These are phyloP conservation scores for Sordariomycetes sp. DNA, from an alignment of 2,329 filamentous ascomycete species.

Conservation along the genomic window DNA sequence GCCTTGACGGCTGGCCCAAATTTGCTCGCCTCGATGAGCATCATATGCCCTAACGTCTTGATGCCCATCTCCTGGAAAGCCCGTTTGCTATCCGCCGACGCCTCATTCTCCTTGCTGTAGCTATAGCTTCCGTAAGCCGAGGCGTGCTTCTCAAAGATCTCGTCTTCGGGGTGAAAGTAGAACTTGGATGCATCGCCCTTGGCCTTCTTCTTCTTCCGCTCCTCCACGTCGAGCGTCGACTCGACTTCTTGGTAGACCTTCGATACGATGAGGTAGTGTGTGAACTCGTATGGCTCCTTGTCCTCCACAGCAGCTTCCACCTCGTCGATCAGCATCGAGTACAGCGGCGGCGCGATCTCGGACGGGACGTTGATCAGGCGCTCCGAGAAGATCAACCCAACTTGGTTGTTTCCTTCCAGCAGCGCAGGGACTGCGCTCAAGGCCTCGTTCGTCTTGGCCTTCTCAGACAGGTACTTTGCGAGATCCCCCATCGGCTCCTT, in stretches of 20 bases:
- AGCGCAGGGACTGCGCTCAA: constrained; percentile 50
- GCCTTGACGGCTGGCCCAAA: constrained; percentile 70
- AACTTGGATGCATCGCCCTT: constrained; percentile 55
- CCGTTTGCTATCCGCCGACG: constrained; percentile 80
- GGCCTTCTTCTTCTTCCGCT: constrained; percentile 49
- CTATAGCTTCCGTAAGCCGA: constrained; percentile 60
- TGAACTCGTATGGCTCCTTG: constrained; percentile 85
- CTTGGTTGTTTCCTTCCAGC: constrained; percentile 44
- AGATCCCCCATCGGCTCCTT: constrained; percentile 65
- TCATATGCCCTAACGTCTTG: constrained; percentile 73
- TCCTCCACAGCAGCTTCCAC: constrained; percentile 81
- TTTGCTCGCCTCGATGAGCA: constrained; percentile 73
- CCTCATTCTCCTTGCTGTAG: constrained; percentile 74
- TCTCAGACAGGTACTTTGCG: constrained; percentile 58
- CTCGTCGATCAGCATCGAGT: constrained; percentile 88
- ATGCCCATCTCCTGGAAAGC: constrained; percentile 93
- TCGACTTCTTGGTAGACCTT: constrained; percentile 88
- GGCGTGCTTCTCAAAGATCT: constrained; percentile 73
- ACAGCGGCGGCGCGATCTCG: constrained; percentile 87
- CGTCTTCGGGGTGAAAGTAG: constrained; percentile 95
- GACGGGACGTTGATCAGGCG: constrained; percentile 94
- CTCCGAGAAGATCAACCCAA: constrained; percentile 86
- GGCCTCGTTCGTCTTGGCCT: constrained; percentile 41
- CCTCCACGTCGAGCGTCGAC: constrained; percentile 64
- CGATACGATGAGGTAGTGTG: constrained; percentile 84